phyloP scores from a whole-genome alignment of 73 alveolate genomes.

The Paramecium tetraurelia region DNA sequence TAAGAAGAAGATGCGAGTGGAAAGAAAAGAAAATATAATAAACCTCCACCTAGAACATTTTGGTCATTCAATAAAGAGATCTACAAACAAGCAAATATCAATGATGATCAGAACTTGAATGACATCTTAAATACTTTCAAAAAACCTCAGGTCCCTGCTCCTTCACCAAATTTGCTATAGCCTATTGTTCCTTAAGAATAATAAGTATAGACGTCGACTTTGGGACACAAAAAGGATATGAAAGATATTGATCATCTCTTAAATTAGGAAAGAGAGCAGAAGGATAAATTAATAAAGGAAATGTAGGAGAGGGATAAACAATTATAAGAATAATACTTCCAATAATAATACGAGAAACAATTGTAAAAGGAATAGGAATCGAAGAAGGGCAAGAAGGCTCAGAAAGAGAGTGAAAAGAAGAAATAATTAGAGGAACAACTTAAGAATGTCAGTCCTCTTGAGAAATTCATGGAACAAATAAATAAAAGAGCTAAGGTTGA shows the following conservation, averaged over 20 bases:
- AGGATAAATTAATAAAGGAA: neutral
- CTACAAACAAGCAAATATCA: neutral
- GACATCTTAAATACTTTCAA: neutral
- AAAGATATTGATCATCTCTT: neutral
- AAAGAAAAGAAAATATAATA: neutral
- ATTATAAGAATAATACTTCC: neutral
- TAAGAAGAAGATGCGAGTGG: neutral
- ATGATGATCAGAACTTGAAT: neutral
- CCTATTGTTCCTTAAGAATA: neutral
- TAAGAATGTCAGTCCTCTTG: neutral
- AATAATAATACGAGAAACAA: neutral
- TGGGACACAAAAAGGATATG: constrained; percentile 4
- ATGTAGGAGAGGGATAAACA: neutral
- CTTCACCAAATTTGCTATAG: neutral
- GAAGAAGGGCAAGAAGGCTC: neutral
- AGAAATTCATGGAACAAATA: neutral
- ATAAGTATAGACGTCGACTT: neutral
- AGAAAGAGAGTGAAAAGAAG: neutral
- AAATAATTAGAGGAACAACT: neutral
- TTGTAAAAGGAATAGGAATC: neutral
- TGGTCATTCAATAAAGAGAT: neutral
- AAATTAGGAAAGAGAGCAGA: neutral
- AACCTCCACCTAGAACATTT: neutral
- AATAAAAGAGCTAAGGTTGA: neutral
- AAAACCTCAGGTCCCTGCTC: neutral